phyloP scores from a whole-genome alignment of 768 basidiomycete species.

The Termitomyces sp. region DNA sequence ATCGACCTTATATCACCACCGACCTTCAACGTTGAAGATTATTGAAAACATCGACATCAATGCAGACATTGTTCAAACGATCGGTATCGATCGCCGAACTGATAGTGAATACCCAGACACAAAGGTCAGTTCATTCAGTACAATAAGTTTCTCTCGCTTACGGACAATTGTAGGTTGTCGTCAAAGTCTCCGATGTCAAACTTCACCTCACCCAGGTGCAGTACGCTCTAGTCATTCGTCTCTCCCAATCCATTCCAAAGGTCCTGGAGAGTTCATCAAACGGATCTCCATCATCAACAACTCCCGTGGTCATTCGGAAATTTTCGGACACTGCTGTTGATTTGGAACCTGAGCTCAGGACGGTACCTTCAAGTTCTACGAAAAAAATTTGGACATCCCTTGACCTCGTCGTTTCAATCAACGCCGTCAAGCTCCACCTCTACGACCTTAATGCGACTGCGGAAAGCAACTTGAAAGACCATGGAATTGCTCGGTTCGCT shows the following conservation, averaged over 20 bases:
- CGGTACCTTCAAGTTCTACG: constrained; percentile 5
- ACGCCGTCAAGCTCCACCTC: constrained; percentile 77
- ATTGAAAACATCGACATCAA: constrained; percentile 85
- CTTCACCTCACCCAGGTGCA: constrained; percentile 82
- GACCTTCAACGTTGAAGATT: constrained; percentile 67
- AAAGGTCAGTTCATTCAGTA: constrained; percentile 46
- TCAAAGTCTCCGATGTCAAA: constrained; percentile 81
- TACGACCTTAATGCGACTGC: constrained; percentile 67
- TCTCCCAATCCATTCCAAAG: constrained; percentile 67
- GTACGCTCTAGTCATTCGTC: constrained; percentile 64
- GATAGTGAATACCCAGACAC: constrained; percentile 64
- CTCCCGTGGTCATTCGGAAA: constrained; percentile 6
- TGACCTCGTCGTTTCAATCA: constrained; percentile 70
- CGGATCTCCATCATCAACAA: constrained; percentile 24
- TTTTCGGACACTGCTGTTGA: constrained; percentile 24
- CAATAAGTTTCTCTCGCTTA: not conserved
- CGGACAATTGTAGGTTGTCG: constrained; percentile 45
- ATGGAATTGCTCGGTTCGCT: constrained; percentile 84
- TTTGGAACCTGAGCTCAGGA: not conserved
- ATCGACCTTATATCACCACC: constrained; percentile 55
- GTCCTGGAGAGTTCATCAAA: constrained; percentile 52
- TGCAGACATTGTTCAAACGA: constrained; percentile 64
- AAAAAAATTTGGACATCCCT: constrained; percentile 57
- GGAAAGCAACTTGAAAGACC: constrained; percentile 58
- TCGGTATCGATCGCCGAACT: constrained; percentile 46